Conservation (phyloP, 2,329 filamentous ascomycete species). For the Tolypocladium cylindrosporum region DNA sequence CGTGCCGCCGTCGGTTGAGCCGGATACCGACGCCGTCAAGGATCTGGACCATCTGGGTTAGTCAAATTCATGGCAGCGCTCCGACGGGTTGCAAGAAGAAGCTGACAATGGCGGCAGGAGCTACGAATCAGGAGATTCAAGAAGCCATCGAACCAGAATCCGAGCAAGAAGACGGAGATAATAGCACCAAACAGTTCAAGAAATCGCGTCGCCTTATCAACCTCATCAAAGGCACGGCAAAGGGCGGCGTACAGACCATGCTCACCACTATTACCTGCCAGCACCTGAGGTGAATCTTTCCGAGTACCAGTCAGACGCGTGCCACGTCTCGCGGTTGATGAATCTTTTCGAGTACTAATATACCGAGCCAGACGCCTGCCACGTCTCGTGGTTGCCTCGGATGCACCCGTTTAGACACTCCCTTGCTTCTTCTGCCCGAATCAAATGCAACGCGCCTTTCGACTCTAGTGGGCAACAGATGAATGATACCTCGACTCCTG, state of each 20-base stretch:
- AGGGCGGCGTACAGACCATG: slow-evolving; percentile 61
- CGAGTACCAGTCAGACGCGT: too few species aligned
- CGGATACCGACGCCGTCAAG: slow-evolving; percentile 35
- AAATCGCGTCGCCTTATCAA: slow-evolving; percentile 41
- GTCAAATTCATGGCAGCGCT: neutral
- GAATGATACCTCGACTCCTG: too few species aligned
- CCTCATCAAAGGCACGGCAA: slow-evolving; percentile 59
- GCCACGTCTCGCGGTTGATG: too few species aligned
- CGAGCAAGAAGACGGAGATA: slow-evolving; percentile 24
- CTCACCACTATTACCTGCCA: slow-evolving; percentile 27
- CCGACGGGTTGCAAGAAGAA: neutral
- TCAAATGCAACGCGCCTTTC: too few species aligned
- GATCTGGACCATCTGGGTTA: slow-evolving; percentile 24
- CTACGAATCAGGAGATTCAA: slow-evolving; percentile 55
- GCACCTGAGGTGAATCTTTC: too few species aligned
- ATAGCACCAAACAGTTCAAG: slow-evolving; percentile 30
- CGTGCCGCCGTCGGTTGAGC: slow-evolving; percentile 23
- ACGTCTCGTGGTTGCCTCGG: too few species aligned
- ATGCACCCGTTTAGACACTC: too few species aligned
- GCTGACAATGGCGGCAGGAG: slow-evolving; percentile 19
- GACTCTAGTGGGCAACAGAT: too few species aligned
- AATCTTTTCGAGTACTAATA: too few species aligned
- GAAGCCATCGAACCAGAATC: slow-evolving; percentile 42
- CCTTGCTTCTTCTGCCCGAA: too few species aligned
- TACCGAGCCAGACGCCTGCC: too few species aligned